phyloP scores from a whole-genome alignment of 306 rosid species.

The Echinosophora koreensis region DNA sequence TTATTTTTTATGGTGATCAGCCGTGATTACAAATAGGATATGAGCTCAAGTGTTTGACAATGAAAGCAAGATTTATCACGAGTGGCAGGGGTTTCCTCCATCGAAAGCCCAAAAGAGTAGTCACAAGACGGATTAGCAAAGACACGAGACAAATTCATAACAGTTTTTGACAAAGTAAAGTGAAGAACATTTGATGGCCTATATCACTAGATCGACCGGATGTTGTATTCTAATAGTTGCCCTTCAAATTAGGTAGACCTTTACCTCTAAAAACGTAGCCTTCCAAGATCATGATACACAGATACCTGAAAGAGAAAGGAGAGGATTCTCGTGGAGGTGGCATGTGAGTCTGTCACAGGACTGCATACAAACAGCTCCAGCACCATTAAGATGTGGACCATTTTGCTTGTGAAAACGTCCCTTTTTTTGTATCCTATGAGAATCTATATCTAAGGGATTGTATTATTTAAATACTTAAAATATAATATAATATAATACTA shows the following conservation, averaged over 20 bases:
- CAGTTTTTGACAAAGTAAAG: conserved; percentile 41
- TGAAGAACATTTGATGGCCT: conserved; percentile 9
- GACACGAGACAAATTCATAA: conserved; percentile 46
- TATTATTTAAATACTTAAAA: no score
- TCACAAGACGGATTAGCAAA: conserved; percentile 49
- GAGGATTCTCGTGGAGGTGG: conserved; percentile 41
- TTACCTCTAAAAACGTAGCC: conserved; percentile 16
- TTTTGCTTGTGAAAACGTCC: conserved; percentile 54
- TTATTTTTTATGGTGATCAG: no score
- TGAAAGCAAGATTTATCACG: conserved; percentile 38
- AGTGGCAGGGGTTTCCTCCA: neutral
- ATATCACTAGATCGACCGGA: conserved; percentile 10
- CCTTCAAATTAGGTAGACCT: conserved; percentile 3
- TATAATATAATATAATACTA: no score
- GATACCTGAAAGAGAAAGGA: conserved; percentile 44
- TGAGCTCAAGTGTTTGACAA: neutral
- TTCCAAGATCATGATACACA: conserved; percentile 22
- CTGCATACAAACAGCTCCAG: conserved; percentile 44
- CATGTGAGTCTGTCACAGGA: conserved; percentile 63
- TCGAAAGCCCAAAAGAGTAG: conserved; percentile 33
- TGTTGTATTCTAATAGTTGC: conserved; percentile 11
- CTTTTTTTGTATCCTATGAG: conserved; percentile 55
- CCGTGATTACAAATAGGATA: no score
- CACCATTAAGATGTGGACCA: conserved; percentile 54
- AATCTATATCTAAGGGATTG: conserved; percentile 47